These are phyloP conservation scores for Chaetothyriales sp. DNA, from an alignment of 2,329 filamentous ascomycete genomes.

Conservation along the genomic window DNA sequence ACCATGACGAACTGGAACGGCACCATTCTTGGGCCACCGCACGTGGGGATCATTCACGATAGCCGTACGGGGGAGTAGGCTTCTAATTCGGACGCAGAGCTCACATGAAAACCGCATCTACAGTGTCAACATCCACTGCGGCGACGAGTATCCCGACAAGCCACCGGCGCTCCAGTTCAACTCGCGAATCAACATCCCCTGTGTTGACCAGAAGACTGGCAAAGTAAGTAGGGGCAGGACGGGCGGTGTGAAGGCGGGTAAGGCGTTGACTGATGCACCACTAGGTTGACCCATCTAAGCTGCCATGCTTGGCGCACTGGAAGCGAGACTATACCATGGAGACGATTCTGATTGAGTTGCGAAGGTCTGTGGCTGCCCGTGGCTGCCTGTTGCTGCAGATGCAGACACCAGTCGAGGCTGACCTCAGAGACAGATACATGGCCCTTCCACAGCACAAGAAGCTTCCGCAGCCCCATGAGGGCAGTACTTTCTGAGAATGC, in stretches of 20 bases:
- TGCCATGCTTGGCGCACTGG: slow-evolving; percentile 81
- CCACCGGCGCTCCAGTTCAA: slow-evolving; percentile 87
- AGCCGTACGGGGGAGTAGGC: neutral
- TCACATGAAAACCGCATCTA: slow-evolving; percentile 98
- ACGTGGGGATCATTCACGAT: slow-evolving; percentile 46
- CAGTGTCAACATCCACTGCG: slow-evolving; percentile 93
- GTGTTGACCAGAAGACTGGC: slow-evolving; percentile 69
- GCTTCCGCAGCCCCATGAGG: slow-evolving; percentile 83
- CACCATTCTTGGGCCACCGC: slow-evolving; percentile 89
- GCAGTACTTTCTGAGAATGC: slow-evolving; percentile 42
- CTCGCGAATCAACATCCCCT: slow-evolving; percentile 91
- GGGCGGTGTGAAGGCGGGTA: neutral
- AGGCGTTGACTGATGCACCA: neutral
- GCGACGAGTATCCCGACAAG: slow-evolving; percentile 71
- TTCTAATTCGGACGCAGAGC: slow-evolving; percentile 43
- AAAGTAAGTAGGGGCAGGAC: slow-evolving; percentile 36
- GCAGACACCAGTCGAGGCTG: slow-evolving; percentile 2
- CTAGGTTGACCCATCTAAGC: slow-evolving; percentile 66
- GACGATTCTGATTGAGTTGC: slow-evolving; percentile 73
- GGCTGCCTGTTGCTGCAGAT: slow-evolving; percentile 15
- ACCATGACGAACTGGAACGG: slow-evolving; percentile 99
- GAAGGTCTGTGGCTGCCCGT: slow-evolving; percentile 43
- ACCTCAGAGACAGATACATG: slow-evolving; percentile 66
- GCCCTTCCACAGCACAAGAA: slow-evolving; percentile 85
- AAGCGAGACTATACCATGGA: slow-evolving; percentile 91